phyloP scores from a whole-genome alignment of 345 rosid genomes.

The Eucalyptus shirleyi region DNA sequence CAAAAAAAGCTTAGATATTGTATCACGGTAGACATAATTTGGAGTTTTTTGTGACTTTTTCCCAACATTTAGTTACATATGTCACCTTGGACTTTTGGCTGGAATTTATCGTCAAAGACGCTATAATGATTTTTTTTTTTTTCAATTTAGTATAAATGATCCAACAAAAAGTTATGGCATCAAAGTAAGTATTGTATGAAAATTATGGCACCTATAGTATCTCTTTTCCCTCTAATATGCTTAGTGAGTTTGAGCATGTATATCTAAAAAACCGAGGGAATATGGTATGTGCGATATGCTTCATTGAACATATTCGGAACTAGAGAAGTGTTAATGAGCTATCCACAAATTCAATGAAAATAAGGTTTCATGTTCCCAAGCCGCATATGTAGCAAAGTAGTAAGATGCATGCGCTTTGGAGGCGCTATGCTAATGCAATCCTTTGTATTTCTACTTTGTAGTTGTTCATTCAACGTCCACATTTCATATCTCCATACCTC shows the following conservation, averaged over 20 bases:
- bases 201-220: accelerated
- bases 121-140: neutral
- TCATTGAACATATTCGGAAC: no score
- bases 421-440: neutral
- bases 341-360: neutral
- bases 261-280: neutral
- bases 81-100: neutral
- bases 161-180: neutral
- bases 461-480: neutral
- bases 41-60: no score
- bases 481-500: neutral
- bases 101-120: no score
- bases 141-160: neutral
- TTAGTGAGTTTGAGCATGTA: accelerated
- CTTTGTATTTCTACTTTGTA: neutral
- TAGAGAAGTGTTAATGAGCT: neutral
- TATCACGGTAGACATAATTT: accelerated
- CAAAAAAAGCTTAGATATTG: no score
- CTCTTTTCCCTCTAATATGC: neutral
- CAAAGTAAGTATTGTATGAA: no score
- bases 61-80: neutral
- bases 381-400: neutral
- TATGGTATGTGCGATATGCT: neutral
- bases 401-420: neutral
- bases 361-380: neutral